Evolutionary conservation across 176 grass and related monocot genomes (phyloP).

Genomic region (Triticum timopheevii): DNA sequence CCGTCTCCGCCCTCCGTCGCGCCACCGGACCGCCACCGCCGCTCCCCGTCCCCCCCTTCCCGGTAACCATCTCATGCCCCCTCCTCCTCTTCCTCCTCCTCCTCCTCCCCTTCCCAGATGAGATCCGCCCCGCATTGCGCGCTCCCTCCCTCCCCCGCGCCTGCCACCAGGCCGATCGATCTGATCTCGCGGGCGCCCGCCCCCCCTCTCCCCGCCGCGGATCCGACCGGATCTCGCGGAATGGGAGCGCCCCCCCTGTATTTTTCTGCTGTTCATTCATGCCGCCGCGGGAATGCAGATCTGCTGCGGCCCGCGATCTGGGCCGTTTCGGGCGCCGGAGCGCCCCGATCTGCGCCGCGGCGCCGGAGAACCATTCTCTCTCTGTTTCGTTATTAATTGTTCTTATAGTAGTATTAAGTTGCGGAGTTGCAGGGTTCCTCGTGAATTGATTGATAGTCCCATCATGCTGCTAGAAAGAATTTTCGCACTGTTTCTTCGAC

Average conservation of each 20-base stretch:
- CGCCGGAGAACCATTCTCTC: too few species aligned
- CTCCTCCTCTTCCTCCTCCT: too few species aligned
- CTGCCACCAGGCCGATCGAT: background rate
- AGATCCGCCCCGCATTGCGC: slow-evolving; percentile 43
- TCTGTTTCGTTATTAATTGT: background rate
- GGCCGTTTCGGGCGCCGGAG: slow-evolving; percentile 20
- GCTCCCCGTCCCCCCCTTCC: background rate
- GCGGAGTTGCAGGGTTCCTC: background rate
- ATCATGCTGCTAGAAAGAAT: slow-evolving; percentile 1
- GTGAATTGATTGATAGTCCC: background rate
- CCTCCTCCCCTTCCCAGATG: background rate
- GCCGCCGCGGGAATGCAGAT: slow-evolving; percentile 19
- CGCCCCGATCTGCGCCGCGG: slow-evolving; percentile 19
- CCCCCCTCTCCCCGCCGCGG: background rate
- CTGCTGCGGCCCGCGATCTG: slow-evolving; percentile 43
- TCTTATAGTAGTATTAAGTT: background rate
- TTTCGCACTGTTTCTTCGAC: background rate
- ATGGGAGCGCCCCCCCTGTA: background rate
- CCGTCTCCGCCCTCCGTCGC: background rate
- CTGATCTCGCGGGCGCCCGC: slow-evolving; percentile 12
- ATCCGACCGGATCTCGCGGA: slow-evolving; percentile 29
- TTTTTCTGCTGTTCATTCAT: too few species aligned
- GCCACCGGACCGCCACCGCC: background rate
- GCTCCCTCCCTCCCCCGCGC: too few species aligned
- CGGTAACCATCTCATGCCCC: slow-evolving; percentile 28